Percentiles rank a stretch among this genome's conserved stretches.
These are phyloP conservation scores for Nelumbo lutea DNA, from an alignment of 164 flowering plant species.

Conservation along the genomic window DNA sequence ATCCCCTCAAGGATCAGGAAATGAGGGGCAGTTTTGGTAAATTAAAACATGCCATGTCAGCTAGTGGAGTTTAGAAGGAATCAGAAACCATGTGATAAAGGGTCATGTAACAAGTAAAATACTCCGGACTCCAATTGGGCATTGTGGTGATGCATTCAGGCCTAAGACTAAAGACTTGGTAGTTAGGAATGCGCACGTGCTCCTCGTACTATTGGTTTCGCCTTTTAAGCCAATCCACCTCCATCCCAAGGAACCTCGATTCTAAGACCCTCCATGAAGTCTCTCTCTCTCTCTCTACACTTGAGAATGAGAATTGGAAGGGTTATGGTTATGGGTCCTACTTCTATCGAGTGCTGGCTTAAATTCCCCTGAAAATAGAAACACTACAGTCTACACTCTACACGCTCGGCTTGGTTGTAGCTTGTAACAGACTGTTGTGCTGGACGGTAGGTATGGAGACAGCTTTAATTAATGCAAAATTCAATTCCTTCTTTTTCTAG, in stretches of 20 bases:
- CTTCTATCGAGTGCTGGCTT: too few relatives aligned
- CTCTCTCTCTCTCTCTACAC: too few relatives aligned
- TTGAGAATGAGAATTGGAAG: too few relatives aligned
- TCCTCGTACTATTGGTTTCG: conserved; percentile 6
- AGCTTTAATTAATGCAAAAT: too few relatives aligned
- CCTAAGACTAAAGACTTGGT: too few relatives aligned
- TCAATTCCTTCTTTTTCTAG: too few relatives aligned
- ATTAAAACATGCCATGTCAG: background rate
- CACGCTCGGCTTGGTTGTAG: too few relatives aligned
- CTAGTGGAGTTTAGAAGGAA: background rate
- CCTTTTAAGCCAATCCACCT: conserved; percentile 6
- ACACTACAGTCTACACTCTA: too few relatives aligned
- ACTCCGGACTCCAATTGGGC: conserved; percentile 19
- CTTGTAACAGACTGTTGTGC: too few relatives aligned
- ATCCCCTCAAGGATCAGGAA: background rate
- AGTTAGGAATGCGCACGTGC: conserved; percentile 7
- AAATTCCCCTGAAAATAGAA: too few relatives aligned
- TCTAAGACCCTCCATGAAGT: background rate
- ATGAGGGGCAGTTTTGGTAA: conserved; percentile 8
- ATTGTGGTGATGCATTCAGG: background rate
- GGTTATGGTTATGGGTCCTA: too few relatives aligned
- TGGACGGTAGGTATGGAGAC: too few relatives aligned
- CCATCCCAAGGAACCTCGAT: conserved; percentile 12
- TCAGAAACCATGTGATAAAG: conserved; percentile 11
- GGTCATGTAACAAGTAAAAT: conserved; percentile 20